phyloP scores from a whole-genome alignment of 2,329 filamentous ascomycete species.

The Ceratocystis eucalypticola region DNA sequence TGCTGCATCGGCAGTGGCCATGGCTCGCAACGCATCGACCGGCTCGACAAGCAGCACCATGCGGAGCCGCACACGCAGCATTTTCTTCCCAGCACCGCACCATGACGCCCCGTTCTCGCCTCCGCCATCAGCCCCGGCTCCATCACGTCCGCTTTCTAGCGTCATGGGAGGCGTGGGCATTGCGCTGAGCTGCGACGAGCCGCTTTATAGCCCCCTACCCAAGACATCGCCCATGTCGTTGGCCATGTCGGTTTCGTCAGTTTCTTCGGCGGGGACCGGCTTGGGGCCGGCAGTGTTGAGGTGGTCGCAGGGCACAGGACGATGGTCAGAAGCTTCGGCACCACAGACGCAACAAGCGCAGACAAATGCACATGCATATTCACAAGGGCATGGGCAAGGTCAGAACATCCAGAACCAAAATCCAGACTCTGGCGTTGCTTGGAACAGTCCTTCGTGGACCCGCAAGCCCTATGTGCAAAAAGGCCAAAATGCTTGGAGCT shows the following conservation, averaged over 20 bases:
- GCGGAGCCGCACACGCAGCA: constrained; percentile 7
- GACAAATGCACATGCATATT: background rate
- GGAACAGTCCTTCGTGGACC: constrained; percentile 4
- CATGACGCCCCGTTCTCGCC: constrained; percentile 12
- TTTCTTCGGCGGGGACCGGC: background rate
- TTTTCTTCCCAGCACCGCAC: constrained; percentile 12
- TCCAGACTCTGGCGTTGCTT: background rate
- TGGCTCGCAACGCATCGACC: constrained; percentile 4
- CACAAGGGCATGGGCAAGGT: background rate
- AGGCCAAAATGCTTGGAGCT: constrained; percentile 10
- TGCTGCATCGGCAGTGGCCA: constrained; percentile 11
- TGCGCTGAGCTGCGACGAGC: constrained; percentile 11
- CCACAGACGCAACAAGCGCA: background rate
- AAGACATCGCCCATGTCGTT: background rate
- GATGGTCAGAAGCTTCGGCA: constrained; percentile 1
- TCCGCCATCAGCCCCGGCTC: background rate
- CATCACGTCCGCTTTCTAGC: background rate
- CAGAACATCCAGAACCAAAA: background rate
- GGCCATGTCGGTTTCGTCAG: constrained; percentile 12
- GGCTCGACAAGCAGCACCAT: background rate
- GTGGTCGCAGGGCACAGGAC: constrained; percentile 5
- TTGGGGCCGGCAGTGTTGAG: background rate
- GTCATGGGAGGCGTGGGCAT: constrained; percentile 10
- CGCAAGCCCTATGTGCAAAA: constrained; percentile 4
- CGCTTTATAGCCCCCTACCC: constrained; percentile 4